These are phyloP conservation scores for Chrysophaeum taylorii DNA, from an alignment of 352 stramenopile genomes.

Conservation along the genomic window DNA sequence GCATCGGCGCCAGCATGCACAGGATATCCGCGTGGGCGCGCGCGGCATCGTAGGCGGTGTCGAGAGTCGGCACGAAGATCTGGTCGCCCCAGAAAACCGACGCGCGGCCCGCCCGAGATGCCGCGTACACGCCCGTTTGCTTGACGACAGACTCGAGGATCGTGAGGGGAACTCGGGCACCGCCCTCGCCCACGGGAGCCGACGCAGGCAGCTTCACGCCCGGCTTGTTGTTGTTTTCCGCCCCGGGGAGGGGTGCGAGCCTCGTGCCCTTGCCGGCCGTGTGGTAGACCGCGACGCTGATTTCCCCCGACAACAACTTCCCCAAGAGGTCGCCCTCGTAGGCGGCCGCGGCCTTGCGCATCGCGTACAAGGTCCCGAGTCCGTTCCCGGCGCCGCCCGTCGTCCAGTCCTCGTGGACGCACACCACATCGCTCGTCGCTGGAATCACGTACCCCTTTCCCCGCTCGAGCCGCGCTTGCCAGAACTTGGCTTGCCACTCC, in stretches of 20 bases:
- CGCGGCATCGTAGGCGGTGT: slow-evolving; percentile 75
- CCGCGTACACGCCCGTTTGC: slow-evolving; percentile 92
- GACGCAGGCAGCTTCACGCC: slow-evolving; percentile 92
- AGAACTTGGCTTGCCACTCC: slow-evolving; percentile 87
- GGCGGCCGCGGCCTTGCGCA: slow-evolving; percentile 75
- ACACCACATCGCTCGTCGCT: slow-evolving; percentile 76
- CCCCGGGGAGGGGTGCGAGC: slow-evolving; percentile 83
- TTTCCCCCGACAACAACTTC: slow-evolving; percentile 53
- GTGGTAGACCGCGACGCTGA: slow-evolving; percentile 90
- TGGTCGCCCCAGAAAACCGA: slow-evolving; percentile 97
- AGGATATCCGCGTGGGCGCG: slow-evolving; percentile 94
- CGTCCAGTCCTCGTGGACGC: slow-evolving; percentile 86
- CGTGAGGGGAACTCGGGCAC: slow-evolving; percentile 78
- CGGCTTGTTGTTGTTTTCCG: slow-evolving; percentile 98
- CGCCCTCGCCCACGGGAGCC: slow-evolving; percentile 53
- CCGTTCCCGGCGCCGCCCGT: slow-evolving; percentile 86
- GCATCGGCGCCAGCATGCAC: slow-evolving; percentile 81
- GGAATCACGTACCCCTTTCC: slow-evolving; percentile 51
- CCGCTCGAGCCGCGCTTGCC: slow-evolving; percentile 74
- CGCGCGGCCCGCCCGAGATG: slow-evolving; percentile 77
- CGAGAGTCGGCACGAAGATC: slow-evolving; percentile 85
- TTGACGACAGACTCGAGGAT: slow-evolving; percentile 95
- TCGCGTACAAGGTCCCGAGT: slow-evolving; percentile 86
- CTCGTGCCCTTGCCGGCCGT: slow-evolving; percentile 94
- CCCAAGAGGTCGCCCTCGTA: slow-evolving; percentile 70